Evolutionary conservation across 768 basidiomycete genomes (phyloP).

Genomic region (Lactifluus pinguis): DNA sequence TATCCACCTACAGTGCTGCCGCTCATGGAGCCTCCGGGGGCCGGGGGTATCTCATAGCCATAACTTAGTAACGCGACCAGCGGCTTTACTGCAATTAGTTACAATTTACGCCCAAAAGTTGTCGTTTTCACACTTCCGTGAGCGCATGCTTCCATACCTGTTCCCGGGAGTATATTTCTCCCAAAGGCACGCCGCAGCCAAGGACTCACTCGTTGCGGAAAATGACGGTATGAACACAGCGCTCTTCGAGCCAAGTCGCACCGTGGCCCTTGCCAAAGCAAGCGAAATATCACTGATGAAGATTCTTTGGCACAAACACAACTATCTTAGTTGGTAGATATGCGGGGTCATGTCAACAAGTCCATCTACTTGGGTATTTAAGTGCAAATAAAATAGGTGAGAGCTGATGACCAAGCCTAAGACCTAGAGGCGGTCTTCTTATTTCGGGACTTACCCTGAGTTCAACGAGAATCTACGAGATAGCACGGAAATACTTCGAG

Average conservation of each 20-base stretch:
- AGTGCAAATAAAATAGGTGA: not conserved
- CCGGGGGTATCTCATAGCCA: not conserved
- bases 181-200: not conserved
- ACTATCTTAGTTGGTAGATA: not conserved
- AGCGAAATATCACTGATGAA: not conserved
- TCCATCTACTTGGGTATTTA: not conserved
- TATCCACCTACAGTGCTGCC: not conserved
- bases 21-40: too few species aligned
- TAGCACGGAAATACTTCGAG: slow-evolving; percentile 6
- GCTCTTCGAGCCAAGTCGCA: not conserved
- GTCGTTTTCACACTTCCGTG: too few species aligned
- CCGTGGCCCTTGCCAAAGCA: not conserved
- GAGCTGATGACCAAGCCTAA: not conserved
- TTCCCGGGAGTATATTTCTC: not conserved
- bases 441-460: not conserved
- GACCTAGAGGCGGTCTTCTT: not conserved
- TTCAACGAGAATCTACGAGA: not conserved
- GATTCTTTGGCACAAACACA: not conserved
- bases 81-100: too few species aligned
- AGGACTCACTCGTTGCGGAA: not conserved
- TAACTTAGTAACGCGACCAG: too few species aligned
- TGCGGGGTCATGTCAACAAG: not conserved
- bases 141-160: not conserved
- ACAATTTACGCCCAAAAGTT: too few species aligned
- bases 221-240: not conserved